Conservation (phyloP, 139 green algal genomes). For the Closterium sp. region DNA sequence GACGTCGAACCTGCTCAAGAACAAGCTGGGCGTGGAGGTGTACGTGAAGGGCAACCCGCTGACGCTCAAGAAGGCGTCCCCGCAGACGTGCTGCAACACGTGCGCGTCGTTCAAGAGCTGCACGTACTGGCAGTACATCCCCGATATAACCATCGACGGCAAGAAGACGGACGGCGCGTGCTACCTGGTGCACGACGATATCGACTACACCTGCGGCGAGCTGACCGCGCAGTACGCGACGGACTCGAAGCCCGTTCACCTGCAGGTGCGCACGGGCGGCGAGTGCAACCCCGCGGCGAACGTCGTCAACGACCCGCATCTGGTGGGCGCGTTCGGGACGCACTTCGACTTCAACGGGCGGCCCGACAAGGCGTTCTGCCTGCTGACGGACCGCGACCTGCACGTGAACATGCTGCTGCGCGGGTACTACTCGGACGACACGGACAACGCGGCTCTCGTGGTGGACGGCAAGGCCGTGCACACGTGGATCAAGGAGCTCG, state of each 20-base stretch:
- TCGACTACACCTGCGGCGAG: neutral
- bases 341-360: conserved; percentile 45
- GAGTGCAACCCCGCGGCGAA: neutral
- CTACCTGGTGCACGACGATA: neutral
- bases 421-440: conserved; percentile 20
- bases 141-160: neutral
- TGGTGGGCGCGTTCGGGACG: conserved; percentile 29
- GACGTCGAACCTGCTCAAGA: neutral
- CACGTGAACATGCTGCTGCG: conserved; percentile 48
- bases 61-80: neutral
- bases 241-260: neutral
- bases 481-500: conserved; percentile 34
- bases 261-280: neutral
- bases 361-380: conserved; percentile 37
- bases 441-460: conserved; percentile 1
- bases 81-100: neutral
- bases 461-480: conserved; percentile 32
- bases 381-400: conserved; percentile 28
- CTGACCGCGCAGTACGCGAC: neutral
- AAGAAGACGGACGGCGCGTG: neutral
- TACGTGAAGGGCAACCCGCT: neutral
- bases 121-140: neutral
- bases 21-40: neutral
- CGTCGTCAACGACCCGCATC: conserved; percentile 38
- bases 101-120: neutral